Percentiles rank a stretch among this genome's conserved stretches.
Conservation (phyloP, 768 basidiomycete genomes). For the Mycena vulgaris region DNA sequence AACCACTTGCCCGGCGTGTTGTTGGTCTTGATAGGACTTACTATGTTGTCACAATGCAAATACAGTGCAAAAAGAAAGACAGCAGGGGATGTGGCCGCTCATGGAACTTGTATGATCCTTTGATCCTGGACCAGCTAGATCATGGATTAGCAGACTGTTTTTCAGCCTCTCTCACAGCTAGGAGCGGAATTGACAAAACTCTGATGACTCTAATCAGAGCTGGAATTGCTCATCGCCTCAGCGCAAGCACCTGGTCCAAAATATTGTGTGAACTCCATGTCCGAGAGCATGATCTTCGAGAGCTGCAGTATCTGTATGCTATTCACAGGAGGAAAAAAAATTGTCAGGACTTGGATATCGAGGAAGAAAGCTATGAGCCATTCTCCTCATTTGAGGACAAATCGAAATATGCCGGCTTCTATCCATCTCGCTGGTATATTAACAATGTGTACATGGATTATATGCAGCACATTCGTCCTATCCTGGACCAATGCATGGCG, state of each 20-base stretch:
- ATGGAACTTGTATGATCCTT: slow-evolving; percentile 36
- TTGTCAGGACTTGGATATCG: neutral
- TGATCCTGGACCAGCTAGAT: slow-evolving; percentile 28
- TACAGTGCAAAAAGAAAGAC: slow-evolving; percentile 12
- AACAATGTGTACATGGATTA: slow-evolving; percentile 11
- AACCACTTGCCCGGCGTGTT: slow-evolving; percentile 35
- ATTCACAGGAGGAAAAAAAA: neutral
- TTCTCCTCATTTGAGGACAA: slow-evolving; percentile 34
- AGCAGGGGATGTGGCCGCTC: slow-evolving; percentile 35
- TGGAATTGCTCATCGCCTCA: slow-evolving; percentile 33
- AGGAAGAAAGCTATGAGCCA: neutral
- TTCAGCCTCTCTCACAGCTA: slow-evolving; percentile 36
- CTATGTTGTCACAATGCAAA: slow-evolving; percentile 35
- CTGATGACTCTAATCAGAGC: slow-evolving; percentile 34
- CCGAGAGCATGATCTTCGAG: slow-evolving; percentile 30
- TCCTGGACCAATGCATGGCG: neutral
- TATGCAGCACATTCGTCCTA: slow-evolving; percentile 23
- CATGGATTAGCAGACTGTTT: slow-evolving; percentile 23
- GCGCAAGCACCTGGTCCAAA: slow-evolving; percentile 33
- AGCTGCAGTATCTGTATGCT: slow-evolving; percentile 35
- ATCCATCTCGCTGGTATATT: neutral
- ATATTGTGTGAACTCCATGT: slow-evolving; percentile 37
- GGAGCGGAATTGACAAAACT: slow-evolving; percentile 40
- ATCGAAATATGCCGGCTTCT: neutral
- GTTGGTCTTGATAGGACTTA: slow-evolving; percentile 34